Evolutionary conservation across 2,329 filamentous ascomycete species (phyloP), one percentile per base, ranked within the genome.

Genomic region (Thielaviopsis musarum): DNA sequence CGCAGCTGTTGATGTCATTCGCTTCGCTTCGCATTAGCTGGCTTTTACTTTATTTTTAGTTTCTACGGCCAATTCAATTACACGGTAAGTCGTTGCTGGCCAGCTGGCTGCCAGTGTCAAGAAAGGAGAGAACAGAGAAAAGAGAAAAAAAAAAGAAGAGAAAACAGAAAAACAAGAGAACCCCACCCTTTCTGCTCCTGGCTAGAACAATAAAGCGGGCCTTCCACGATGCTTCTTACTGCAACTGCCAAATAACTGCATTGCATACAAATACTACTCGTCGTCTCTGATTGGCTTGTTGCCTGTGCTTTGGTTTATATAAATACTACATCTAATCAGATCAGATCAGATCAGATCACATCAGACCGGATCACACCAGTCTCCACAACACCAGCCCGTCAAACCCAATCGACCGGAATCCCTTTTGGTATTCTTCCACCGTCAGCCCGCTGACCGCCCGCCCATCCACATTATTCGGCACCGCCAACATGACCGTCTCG

Each of bases 401-500:
- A 73, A 75, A 26, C n/a, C 24, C 51, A 52, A 60, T 51, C 15
- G 52, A 54, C 26, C 48, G 34, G 41, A 48, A 59, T 3, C 57
- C 56, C 28, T 59, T 58, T 65, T 73, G 75, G 2, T 72, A 78
- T 61, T 80, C 74, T 54, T 73, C 69, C 60, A 73, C 74, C 17
- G 74, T 73, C 34, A 79, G 67, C 5, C 78, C 79, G 24, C 76
- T 70, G 24, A 71, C 76, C 57, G 77, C 74, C 56, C 68, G 67
- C 4, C 72, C 73, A 54, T 77, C 73, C 3, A 80, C 67, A 62
- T 66, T 72, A 12, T 67, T 78, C 45, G 95, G 73, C 21, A 81
- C 79, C 60, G 79, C 79, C 30, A 93, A 70, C 64, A 77, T 77
- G 5, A 91, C 72, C 58, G 77, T 80, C 70, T 90, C 81, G 0